Conservation (phyloP, 495 filamentous ascomycete genomes). For the Extremus antarcticus region DNA sequence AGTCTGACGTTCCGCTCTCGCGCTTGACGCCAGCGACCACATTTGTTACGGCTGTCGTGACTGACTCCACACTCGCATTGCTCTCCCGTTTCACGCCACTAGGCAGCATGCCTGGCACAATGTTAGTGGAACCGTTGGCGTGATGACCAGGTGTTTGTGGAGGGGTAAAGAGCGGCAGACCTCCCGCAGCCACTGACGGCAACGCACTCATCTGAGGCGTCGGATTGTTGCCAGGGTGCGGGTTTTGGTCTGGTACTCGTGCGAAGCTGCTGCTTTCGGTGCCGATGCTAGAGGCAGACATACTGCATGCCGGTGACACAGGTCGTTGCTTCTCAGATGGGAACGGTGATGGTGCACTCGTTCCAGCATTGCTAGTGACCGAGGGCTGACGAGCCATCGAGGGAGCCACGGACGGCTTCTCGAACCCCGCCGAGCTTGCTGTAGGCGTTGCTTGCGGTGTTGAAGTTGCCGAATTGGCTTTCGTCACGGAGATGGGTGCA, state of each 20-base stretch:
- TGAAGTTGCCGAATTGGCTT: constrained; percentile 18
- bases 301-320: constrained; percentile 60
- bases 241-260: constrained; percentile 18
- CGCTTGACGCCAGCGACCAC: constrained; percentile 12
- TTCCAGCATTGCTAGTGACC: constrained; percentile 2
- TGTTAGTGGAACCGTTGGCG: constrained; percentile 26
- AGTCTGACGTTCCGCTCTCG: constrained; percentile 12
- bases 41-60: background rate
- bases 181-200: constrained; percentile 28
- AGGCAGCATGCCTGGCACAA: constrained; percentile 9
- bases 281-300: constrained; percentile 73
- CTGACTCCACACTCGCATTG: constrained; percentile 10
- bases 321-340: constrained; percentile 37
- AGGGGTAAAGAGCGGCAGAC: constrained; percentile 31
- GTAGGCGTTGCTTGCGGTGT: constrained; percentile 23
- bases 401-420: constrained; percentile 3
- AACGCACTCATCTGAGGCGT: constrained; percentile 27
- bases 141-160: constrained; percentile 31
- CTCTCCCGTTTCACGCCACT: constrained; percentile 19
- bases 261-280: constrained; percentile 42
- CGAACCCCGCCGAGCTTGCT: constrained; percentile 2
- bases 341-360: constrained; percentile 38
- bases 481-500: constrained; percentile 10
- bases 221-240: constrained; percentile 22
- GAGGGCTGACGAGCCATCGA: constrained; percentile 8